Conservation (phyloP, 129 eudicot species). For the Escallonia rubra region DNA sequence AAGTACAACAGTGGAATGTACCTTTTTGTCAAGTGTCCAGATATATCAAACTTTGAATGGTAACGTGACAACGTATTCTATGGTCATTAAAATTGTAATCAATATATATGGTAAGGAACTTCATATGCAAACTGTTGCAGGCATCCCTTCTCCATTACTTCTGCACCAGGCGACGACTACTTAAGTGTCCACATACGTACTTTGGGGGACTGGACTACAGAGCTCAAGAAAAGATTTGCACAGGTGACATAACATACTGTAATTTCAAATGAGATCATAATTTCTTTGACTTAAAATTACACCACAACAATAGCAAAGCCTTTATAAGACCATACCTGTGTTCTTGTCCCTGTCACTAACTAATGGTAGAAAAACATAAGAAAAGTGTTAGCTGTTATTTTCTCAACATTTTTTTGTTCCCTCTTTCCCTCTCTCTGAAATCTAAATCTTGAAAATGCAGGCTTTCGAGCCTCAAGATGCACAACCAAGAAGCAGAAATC, state of each 20-base stretch:
- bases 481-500: constrained; percentile 27
- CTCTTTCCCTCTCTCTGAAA: background rate
- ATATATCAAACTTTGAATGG: constrained; percentile 84
- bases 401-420: background rate
- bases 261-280: too few relatives aligned
- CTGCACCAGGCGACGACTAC: constrained; percentile 85
- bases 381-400: background rate
- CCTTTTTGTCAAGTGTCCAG: constrained; percentile 90
- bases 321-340: too few relatives aligned
- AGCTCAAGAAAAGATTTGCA: constrained; percentile 58
- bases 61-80: constrained; percentile 5
- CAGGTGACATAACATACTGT: constrained; percentile 34
- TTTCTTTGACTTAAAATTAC: too few relatives aligned
- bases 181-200: constrained; percentile 89
- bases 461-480: constrained; percentile 31
- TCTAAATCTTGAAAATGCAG: constrained; percentile 16
- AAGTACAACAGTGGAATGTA: constrained; percentile 99
- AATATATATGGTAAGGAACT: background rate
- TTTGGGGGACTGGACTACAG: constrained; percentile 94
- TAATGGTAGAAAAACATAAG: too few relatives aligned
- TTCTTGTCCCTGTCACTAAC: too few relatives aligned
- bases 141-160: constrained; percentile 97
- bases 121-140: constrained; percentile 22
- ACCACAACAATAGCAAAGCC: too few relatives aligned
- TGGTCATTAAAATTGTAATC: background rate